Evolutionary conservation across 2,329 filamentous ascomycete genomes (phyloP).

Genomic region (Dactylella cylindrospora): DNA sequence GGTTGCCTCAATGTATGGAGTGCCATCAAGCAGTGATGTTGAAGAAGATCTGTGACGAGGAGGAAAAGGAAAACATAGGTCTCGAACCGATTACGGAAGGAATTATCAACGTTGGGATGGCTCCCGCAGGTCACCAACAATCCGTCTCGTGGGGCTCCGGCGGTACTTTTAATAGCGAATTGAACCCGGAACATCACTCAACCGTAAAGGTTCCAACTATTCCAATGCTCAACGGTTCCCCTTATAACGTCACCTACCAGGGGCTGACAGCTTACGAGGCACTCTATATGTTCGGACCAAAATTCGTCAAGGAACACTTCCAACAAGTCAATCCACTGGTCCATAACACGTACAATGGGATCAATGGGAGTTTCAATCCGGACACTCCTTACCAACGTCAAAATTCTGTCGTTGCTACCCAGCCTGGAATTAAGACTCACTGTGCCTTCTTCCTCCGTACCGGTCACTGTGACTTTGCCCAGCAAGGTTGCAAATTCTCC

Average conservation of each 20-base stretch:
- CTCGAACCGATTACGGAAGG: no score
- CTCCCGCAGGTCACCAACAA: constrained; percentile 16
- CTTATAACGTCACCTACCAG: constrained; percentile 1
- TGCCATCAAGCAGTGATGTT: constrained; percentile 29
- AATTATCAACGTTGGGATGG: no score
- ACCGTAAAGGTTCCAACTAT: background rate
- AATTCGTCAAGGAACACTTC: constrained; percentile 31
- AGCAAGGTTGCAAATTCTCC: constrained; percentile 43
- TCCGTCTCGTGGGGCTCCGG: constrained; percentile 30
- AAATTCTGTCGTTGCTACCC: constrained; percentile 18
- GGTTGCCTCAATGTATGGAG: constrained; percentile 9
- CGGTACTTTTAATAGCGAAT: constrained; percentile 3
- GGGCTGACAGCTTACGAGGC: constrained; percentile 2
- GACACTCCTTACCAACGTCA: constrained; percentile 25
- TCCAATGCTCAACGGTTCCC: background rate
- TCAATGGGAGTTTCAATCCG: background rate
- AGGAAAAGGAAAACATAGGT: constrained; percentile 21
- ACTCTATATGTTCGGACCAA: constrained; percentile 27
- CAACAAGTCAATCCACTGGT: constrained; percentile 22
- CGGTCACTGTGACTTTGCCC: constrained; percentile 43
- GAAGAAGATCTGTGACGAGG: constrained; percentile 13
- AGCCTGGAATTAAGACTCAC: constrained; percentile 40
- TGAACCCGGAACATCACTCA: background rate
- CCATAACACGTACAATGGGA: constrained; percentile 18
- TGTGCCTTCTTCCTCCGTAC: constrained; percentile 39